Evolutionary conservation across 441 rosid genomes (phyloP), one percentile per base, ranked within the genome.

Genomic region (Biscutella laevigata): DNA sequence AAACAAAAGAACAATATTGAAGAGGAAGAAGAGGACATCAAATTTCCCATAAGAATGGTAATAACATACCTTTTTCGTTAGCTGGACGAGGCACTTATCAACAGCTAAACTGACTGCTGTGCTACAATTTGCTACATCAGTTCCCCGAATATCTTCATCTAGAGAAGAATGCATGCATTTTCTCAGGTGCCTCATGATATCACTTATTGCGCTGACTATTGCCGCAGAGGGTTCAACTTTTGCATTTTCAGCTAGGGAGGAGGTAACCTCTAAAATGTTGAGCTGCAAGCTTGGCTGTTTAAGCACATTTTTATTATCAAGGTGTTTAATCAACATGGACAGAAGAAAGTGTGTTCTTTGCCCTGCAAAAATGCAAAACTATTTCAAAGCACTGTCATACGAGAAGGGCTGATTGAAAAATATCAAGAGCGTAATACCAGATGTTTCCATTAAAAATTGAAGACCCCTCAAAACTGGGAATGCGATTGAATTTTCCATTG

Each of bases 221-320:
- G 94, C 79, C 36, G 80, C 79, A 30, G 98, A 87, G 46, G 83
- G 53, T 59, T 80, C 83, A 35, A 69, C 77, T 62, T 78, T 79
- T 64, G 94, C 79, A 39, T 59, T 77, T 51, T 74, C 74, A 68
- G 85, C 80, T 57, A 91, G 94, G 49, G 73, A 64, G 30, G 86
- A 59, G 53, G 88, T 76, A 68, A 88, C 88, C 71, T 80, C 86
- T 61, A 88, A 57, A 46, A 91, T 77, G 66, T 75, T 80, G 29
- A 91, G 80, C 78, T 85, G 91, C 82, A 80, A 75, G 50, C 59
- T 64, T n/a, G 84, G 88, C 45, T 83, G 69, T 70, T 85, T 83
- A 34, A 85, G 80, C 73, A 85, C 82, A 64, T 71, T 85, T 73
- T 84, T 86, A 70, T 91, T 91, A 68, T 91, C 98, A 46, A 91